Conservation (phyloP, 495 filamentous ascomycete genomes). For the Aspergillus sclerotiicarbonarius region DNA sequence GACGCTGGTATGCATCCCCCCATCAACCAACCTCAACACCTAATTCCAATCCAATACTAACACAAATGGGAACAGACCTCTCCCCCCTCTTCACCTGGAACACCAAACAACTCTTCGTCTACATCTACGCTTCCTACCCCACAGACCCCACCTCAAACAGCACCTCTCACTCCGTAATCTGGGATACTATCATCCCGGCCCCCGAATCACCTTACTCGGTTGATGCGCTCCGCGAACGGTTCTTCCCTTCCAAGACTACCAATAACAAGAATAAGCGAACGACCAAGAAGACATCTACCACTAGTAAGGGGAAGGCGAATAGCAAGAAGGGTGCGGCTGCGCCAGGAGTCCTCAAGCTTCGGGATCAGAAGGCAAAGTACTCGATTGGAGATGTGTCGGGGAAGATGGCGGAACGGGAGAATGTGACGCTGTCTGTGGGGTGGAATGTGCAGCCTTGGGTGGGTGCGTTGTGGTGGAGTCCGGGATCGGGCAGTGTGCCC, state of each 20-base stretch:
- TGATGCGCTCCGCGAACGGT: conserved; percentile 35
- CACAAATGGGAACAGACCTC: conserved; percentile 57
- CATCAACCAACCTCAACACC: neutral
- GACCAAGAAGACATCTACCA: conserved; percentile 10
- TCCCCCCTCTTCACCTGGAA: conserved; percentile 97
- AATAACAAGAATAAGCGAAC: conserved; percentile 16
- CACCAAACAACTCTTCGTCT: conserved; percentile 98
- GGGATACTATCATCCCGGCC: conserved; percentile 87
- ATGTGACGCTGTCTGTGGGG: conserved; percentile 75
- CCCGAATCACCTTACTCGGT: conserved; percentile 56
- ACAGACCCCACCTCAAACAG: conserved; percentile 35
- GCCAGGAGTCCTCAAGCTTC: conserved; percentile 66
- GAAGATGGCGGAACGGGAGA: conserved; percentile 62
- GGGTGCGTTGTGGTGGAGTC: conserved; percentile 77
- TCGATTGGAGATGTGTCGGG: conserved; percentile 85
- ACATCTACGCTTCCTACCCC: conserved; percentile 86
- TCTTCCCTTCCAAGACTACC: conserved; percentile 25
- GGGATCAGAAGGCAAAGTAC: conserved; percentile 86
- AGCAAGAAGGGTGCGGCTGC: conserved; percentile 16
- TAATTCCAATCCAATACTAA: neutral
- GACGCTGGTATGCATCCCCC: conserved; percentile 56
- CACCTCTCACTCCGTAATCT: conserved; percentile 76
- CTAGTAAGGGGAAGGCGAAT: conserved; percentile 10
- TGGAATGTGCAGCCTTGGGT: conserved; percentile 99
- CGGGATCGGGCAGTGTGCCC: conserved; percentile 48